Percentiles rank a stretch among this genome's conserved stretches.
Conservation (phyloP, 1,139 yeast species). For the Debaryomyces sp. region DNA sequence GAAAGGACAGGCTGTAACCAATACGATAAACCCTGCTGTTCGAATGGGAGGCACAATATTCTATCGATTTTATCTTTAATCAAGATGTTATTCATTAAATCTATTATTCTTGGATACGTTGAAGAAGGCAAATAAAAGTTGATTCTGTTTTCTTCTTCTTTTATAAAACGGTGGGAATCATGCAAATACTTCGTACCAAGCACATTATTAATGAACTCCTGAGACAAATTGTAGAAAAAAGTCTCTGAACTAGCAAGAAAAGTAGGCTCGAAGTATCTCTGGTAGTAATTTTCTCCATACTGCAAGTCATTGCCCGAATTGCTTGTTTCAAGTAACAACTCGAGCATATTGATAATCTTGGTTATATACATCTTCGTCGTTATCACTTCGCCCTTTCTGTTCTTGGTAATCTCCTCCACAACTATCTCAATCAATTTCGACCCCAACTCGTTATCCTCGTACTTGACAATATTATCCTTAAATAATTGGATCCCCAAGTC, state of each 20-base stretch:
- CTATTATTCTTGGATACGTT: conserved; percentile 56
- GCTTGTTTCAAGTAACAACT: conserved; percentile 45
- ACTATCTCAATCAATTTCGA: conserved; percentile 49
- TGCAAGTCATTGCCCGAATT: conserved; percentile 34
- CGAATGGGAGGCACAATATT: conserved; percentile 45
- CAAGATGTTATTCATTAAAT: conserved; percentile 62
- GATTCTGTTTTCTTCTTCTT: conserved; percentile 62
- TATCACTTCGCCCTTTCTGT: conserved; percentile 61
- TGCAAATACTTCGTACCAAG: conserved; percentile 57
- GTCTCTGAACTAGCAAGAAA: conserved; percentile 57
- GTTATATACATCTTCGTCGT: conserved; percentile 61
- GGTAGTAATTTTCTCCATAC: conserved; percentile 59
- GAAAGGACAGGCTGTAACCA: conserved; percentile 50
- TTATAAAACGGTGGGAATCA: conserved; percentile 53
- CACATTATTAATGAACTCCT: conserved; percentile 38
- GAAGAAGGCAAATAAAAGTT: conserved; percentile 55
- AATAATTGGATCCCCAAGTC: conserved; percentile 75
- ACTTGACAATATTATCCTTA: conserved; percentile 44
- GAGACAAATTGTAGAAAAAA: conserved; percentile 55
- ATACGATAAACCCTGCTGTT: conserved; percentile 56
- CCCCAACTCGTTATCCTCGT: conserved; percentile 54
- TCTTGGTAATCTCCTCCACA: conserved; percentile 59
- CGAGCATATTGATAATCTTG: conserved; percentile 71
- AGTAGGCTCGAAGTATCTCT: conserved; percentile 66
- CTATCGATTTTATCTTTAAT: conserved; percentile 60